Base-by-base conservation (phyloP, 164 flowering plant species). In the Hamamelis virginiana region DNA sequence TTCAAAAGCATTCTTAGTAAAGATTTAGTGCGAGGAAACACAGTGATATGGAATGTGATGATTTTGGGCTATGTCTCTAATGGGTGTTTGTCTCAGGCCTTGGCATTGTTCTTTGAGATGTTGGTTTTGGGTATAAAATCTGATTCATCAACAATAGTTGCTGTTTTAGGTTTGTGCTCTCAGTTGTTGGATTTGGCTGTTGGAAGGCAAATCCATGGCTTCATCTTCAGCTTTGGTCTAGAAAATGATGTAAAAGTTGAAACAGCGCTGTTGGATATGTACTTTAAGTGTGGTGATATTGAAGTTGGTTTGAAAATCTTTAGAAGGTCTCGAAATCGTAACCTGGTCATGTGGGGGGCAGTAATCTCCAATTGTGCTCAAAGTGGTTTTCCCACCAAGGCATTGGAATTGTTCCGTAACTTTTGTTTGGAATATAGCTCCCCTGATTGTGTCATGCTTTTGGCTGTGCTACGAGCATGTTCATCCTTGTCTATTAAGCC, bases 381-480 rank as follows among this genome's bases (percentile, higher is more conserved):
- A 58, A 67, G 60, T 62, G 72, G 64, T 55, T 57, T 1, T 67
- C 69, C 82, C 3, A 23, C 10, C 38, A 64, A 58, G 69, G 80
- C 81, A 27, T 48, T 82, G 56, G 75, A 81, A 41, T 28, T 84
- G 47, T 79, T 80, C 58, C 23, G 27, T 38, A 51, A 52, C 27
- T 80, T 71, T 51, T 53, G 64, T 53, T 19, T 33, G 28, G 75
- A 66, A 27, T 53, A 64, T 64, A 79, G 79, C 9, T 43, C 50
- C 27, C 80, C 78, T 27, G 84, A 82, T 77, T 68, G 81, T 51
- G 41, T 51, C 26, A 73, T 61, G 3, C 73, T 86, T 65, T 56
- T 84, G 58, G 75, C 86, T 75, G 82, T 62, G 21, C 70, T 84
- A 50, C 77, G 86, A n/a, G 88, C 82, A 26, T 84, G 86, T 70